These are phyloP conservation scores for Trichopus zeylanicus DNA, from an alignment of 116 monocot genomes.

Conservation along the genomic window DNA sequence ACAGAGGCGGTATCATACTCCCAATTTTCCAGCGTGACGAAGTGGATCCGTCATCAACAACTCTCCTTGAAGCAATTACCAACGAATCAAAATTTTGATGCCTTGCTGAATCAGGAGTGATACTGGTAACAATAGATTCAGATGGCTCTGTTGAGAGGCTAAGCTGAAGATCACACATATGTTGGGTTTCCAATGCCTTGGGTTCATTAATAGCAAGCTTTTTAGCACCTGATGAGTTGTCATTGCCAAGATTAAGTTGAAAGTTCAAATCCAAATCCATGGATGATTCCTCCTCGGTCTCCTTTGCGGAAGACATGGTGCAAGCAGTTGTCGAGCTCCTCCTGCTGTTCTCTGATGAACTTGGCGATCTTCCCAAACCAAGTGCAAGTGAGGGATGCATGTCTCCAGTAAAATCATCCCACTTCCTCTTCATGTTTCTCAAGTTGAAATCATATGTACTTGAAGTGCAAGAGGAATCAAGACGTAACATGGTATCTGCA, in stretches of 20 bases:
- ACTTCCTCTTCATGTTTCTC: constrained; percentile 31
- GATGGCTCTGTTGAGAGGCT: constrained; percentile 45
- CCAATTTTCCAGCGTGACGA: constrained; percentile 29
- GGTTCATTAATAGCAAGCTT: constrained; percentile 5
- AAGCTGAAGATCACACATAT: constrained; percentile 34
- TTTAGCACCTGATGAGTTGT: constrained; percentile 6
- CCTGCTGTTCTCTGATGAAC: constrained; percentile 57
- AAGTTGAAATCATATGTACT: constrained; percentile 11
- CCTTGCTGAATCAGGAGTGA: constrained; percentile 5
- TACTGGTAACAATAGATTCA: constrained; percentile 30
- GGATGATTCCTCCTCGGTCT: constrained; percentile 50
- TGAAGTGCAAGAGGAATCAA: constrained; percentile 14
- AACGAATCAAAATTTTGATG: constrained; percentile 10
- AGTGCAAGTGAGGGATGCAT: constrained; percentile 23
- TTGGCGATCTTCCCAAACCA: constrained; percentile 25
- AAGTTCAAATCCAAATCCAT: constrained; percentile 46
- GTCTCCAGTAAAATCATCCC: constrained; percentile 9
- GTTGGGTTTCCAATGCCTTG: constrained; percentile 6
- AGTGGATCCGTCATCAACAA: constrained; percentile 46
- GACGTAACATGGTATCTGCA: constrained; percentile 6
- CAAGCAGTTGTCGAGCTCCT: constrained; percentile 44
- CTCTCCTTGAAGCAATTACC: constrained; percentile 1
- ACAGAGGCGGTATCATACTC: constrained; percentile 7
- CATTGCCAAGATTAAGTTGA: constrained; percentile 27
- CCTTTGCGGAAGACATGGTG: constrained; percentile 42